Evolutionary conservation across 495 filamentous ascomycete species (phyloP).

Genomic region (Xeromyces bisporus): DNA sequence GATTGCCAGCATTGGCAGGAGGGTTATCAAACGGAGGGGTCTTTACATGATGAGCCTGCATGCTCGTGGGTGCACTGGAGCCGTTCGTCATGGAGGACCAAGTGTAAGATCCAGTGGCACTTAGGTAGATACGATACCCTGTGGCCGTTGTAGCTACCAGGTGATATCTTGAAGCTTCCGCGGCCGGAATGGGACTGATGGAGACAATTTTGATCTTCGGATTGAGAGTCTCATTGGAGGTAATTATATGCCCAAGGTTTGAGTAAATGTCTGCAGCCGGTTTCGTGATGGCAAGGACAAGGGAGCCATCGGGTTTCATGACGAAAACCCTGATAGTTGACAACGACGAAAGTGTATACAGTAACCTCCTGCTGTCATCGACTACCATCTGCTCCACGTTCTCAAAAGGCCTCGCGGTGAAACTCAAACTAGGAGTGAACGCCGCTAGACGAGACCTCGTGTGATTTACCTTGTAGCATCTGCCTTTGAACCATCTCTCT

Average conservation of each 20-base stretch:
- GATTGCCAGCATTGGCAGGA: constrained; percentile 10
- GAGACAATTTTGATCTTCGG: constrained; percentile 55
- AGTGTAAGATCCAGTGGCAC: constrained; percentile 64
- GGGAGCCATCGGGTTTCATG: constrained; percentile 38
- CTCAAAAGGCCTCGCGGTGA: constrained; percentile 38
- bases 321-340: constrained; percentile 80
- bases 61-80: constrained; percentile 64
- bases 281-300: constrained; percentile 41
- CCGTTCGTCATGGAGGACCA: constrained; percentile 38
- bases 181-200: constrained; percentile 64
- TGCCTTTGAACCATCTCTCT: constrained; percentile 83
- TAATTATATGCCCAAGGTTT: constrained; percentile 67
- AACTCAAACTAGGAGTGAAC: constrained; percentile 42
- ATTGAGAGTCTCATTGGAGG: constrained; percentile 46
- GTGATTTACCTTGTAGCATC: constrained; percentile 71
- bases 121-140: constrained; percentile 81
- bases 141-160: constrained; percentile 81
- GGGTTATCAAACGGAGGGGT: constrained; percentile 52
- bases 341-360: constrained; percentile 76
- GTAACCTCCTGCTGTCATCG: constrained; percentile 70
- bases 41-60: constrained; percentile 91
- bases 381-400: constrained; percentile 58
- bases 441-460: constrained; percentile 58
- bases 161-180: constrained; percentile 68
- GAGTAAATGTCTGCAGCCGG: constrained; percentile 35